These are phyloP conservation scores for Streptanthus diversifolius DNA, from an alignment of 345 rosid species.

Conservation along the genomic window DNA sequence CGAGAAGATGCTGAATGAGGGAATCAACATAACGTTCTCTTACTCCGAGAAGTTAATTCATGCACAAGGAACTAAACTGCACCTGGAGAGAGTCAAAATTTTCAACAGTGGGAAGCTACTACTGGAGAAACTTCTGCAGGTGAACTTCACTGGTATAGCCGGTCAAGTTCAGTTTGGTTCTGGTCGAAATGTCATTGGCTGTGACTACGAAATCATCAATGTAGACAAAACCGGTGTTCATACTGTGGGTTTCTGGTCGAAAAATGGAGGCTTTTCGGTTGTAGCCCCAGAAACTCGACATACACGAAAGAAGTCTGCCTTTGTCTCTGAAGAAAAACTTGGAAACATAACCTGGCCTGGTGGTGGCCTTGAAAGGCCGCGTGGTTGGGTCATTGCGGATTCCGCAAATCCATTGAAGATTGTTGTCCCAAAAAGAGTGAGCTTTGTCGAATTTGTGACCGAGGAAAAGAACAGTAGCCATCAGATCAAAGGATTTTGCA, in stretches of 20 bases:
- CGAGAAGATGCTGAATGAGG: conserved; percentile 47
- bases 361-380: conserved; percentile 59
- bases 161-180: conserved; percentile 60
- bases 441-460: conserved; percentile 70
- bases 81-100: conserved; percentile 50
- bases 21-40: conserved; percentile 57
- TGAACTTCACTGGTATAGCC: conserved; percentile 67
- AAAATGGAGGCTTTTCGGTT: conserved; percentile 48
- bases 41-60: conserved; percentile 36
- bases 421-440: conserved; percentile 73
- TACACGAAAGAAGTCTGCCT: conserved; percentile 17
- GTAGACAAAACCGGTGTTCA: conserved; percentile 39
- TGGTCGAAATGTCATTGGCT: conserved; percentile 43
- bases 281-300: conserved; percentile 42
- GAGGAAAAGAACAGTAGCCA: conserved; percentile 46
- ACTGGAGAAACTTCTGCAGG: conserved; percentile 45
- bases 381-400: conserved; percentile 79
- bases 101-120: conserved; percentile 58
- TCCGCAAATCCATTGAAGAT: conserved; percentile 61
- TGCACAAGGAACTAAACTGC: conserved; percentile 30
- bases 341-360: conserved; percentile 72
- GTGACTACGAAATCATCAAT: conserved; percentile 78
- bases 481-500: conserved; percentile 59
- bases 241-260: conserved; percentile 74
- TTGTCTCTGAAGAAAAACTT: conserved; percentile 51